phyloP scores from a whole-genome alignment of 768 basidiomycete genomes.

The Clitopilus passeckerianus region DNA sequence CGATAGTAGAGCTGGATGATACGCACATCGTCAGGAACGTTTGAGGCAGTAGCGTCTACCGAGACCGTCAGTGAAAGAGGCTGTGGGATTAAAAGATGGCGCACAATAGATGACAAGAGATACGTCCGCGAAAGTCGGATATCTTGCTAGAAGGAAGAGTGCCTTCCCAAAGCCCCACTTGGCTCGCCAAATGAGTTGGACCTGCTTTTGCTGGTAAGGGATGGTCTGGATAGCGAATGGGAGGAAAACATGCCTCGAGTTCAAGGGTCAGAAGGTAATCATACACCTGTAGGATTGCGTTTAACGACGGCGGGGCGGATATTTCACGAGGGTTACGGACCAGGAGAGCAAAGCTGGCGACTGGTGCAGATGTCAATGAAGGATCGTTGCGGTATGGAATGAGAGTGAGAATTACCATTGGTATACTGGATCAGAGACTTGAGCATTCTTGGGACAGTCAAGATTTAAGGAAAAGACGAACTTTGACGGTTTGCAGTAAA shows the following conservation, averaged over 20 bases:
- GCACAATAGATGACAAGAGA: constrained; percentile 13
- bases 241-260: constrained; percentile 1
- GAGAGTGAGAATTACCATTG: background rate
- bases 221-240: background rate
- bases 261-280: constrained; percentile 6
- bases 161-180: constrained; percentile 17
- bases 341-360: constrained; percentile 6
- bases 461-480: background rate
- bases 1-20: background rate
- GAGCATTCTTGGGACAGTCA: background rate
- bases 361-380: background rate
- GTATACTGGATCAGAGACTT: background rate
- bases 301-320: background rate
- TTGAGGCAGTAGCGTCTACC: constrained; percentile 1
- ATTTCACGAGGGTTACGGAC: background rate
- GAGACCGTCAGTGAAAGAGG: background rate
- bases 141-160: constrained; percentile 19
- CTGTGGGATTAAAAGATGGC: background rate
- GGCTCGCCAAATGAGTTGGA: constrained; percentile 18
- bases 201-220: constrained; percentile 4
- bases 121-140: constrained; percentile 19
- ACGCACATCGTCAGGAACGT: background rate
- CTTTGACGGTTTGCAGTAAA: background rate
- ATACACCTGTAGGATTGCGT: background rate
- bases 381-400: background rate